These are phyloP conservation scores for Candida chauliodis DNA, from an alignment of 805 yeast species.

Conservation along the genomic window DNA sequence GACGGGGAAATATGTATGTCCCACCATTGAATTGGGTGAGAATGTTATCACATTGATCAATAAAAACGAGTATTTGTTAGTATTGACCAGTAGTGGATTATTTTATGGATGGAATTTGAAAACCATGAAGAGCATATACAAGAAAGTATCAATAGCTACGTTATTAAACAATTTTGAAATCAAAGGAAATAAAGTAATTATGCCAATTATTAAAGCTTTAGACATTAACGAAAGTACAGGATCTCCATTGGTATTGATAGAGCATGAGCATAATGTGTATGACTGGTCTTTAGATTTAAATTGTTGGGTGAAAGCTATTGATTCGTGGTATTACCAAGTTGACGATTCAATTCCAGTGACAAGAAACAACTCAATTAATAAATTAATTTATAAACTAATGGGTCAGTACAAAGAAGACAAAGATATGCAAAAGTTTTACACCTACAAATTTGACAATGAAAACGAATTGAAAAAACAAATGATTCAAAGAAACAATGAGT, in stretches of 20 bases:
- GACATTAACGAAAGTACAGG: conserved; percentile 38
- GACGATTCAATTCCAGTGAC: background rate
- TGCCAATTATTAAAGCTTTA: conserved; percentile 19
- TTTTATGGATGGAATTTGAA: conserved; percentile 50
- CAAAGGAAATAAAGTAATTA: conserved; percentile 7
- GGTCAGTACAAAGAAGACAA: conserved; percentile 6
- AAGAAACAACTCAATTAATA: background rate
- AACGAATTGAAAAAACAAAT: conserved; percentile 6
- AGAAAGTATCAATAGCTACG: conserved; percentile 51
- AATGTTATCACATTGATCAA: conserved; percentile 39
- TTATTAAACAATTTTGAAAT: conserved; percentile 37
- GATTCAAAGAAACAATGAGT: conserved; percentile 4
- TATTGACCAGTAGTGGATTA: conserved; percentile 49
- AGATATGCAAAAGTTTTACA: conserved; percentile 2
- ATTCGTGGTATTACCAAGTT: conserved; percentile 36
- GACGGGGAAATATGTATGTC: conserved; percentile 44
- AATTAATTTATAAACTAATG: conserved; percentile 5
- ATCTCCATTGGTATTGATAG: conserved; percentile 39
- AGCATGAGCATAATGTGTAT: conserved; percentile 33
- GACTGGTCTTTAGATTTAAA: conserved; percentile 38
- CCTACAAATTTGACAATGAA: conserved; percentile 8
- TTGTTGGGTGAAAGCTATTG: conserved; percentile 48
- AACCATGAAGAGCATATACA: conserved; percentile 27
- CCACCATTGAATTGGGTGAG: conserved; percentile 51
- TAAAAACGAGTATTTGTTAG: conserved; percentile 29